Evolutionary conservation across 805 yeast genomes (phyloP), one percentile per base, ranked within the genome.

Genomic region (Kazachstania africana): DNA sequence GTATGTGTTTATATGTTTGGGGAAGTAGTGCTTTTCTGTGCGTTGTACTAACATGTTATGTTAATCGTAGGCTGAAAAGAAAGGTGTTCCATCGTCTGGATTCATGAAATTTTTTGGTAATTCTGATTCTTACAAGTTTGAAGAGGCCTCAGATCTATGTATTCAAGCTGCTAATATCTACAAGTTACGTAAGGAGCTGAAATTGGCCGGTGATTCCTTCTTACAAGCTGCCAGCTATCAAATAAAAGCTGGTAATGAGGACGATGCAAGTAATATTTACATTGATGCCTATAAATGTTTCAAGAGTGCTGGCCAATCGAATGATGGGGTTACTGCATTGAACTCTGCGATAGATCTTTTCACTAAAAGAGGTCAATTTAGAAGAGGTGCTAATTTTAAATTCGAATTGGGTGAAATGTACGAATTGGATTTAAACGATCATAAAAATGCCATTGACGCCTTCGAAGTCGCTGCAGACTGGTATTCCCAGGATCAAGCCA

Each of bases 391-490:
- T 9, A 84, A 84, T 51, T 87, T 80, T 62, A 79, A 87, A 52
- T 73, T 79, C 65, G 98, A 91, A 53, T 66, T 91, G 48, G 98
- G 87, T 8, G 85, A 75, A 43, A 57, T 88, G 28, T 83, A 81
- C 50, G 97, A 88, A 57, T 69, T 70, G 28, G 81, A 78, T 29
- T 60, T 83, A 14, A 68, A 68, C 30, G 88, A 87, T 47, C 56
- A 62, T 20, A 61, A 65, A 16, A 70, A 70, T 43, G 96, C 98
- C 5, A 68, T 78, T 32, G 66, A 66, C 33, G 72, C 85, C 18
- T 88, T 79, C 52, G 94, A 85, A 50, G 81, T 78, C 46, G 95
- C 98, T 8, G 95, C 95, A 25, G 97, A 91, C 49, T 91, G 95
- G 87, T 87, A 79, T 52, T 70, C 74, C 34, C 83, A 88, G 39